Evolutionary conservation across 805 yeast species (phyloP), one percentile per base, ranked within the genome.

Genomic region (Suhomyces tanzawaensis): DNA sequence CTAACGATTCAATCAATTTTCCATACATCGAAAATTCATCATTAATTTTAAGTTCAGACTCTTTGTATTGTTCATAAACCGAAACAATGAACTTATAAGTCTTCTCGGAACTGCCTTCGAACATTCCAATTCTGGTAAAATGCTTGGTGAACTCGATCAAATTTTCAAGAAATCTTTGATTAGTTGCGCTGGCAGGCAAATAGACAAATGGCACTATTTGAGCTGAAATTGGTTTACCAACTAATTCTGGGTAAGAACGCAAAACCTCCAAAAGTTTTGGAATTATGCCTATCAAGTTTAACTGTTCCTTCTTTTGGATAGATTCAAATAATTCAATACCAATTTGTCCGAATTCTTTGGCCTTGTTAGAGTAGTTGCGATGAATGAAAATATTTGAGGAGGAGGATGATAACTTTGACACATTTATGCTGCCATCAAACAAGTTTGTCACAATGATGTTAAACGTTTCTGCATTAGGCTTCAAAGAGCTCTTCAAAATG

Each of bases 401-500:
- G 6, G 19, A 11, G 11, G 19, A 18, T 13, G 13, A 15, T n/a
- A 24, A 14, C 12, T 32, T 26, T 3, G 34, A 16, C 11, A 34
- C 42, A 14, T 18, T 45, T 52, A 66, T 15, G 74, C 76, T 40
- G 51, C 81, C 79, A 27, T 62, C 60, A 36, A 82, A 64, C 19
- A 84, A 63, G 21, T 75, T 71, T 16, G 62, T 58, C 32, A 84
- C 62, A 4, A 75, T 55, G 1, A 62, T 55, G 48, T 74, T 65
- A 56, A 77, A 83, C 6, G 85, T 81, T 14, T 63, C 64, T 29
- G 55, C 50, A 18, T 72, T 67, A 13, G 93, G 93, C 52, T 76
- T 80, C 27, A 77, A 42, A 43, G 66, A 69, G 46, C 71, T 67
- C 4, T 40, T 52, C 26, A 84, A 65, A 53, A 82, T 62, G 49